These are phyloP conservation scores for Keithomyces neogunnii DNA, from an alignment of 2,329 filamentous ascomycete genomes.

Conservation along the genomic window DNA sequence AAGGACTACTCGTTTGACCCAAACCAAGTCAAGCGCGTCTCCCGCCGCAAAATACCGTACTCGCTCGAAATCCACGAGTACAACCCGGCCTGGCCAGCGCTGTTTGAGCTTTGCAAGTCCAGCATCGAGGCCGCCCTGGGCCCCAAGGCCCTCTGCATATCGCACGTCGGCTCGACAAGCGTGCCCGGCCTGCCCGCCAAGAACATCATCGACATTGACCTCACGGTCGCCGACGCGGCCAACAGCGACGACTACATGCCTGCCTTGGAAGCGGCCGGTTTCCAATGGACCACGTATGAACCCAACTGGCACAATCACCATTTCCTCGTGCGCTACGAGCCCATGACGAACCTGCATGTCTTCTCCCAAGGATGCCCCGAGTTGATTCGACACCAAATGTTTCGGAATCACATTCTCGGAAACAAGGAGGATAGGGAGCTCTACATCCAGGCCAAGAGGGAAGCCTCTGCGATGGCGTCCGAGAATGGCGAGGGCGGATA, in stretches of 20 bases:
- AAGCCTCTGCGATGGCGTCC: constrained; percentile 21
- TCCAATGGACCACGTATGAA: constrained; percentile 38
- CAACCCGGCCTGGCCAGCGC: constrained; percentile 26
- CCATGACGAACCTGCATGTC: constrained; percentile 38
- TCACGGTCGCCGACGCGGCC: constrained; percentile 30
- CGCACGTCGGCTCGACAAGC: constrained; percentile 42
- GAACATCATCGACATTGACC: constrained; percentile 43
- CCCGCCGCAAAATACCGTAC: constrained; percentile 14
- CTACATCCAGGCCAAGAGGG: constrained; percentile 30
- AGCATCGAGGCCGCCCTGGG: constrained; percentile 28
- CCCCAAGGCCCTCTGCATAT: constrained; percentile 25
- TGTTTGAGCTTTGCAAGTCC: constrained; percentile 21
- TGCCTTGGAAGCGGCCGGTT: constrained; percentile 33
- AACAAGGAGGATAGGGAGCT: constrained; percentile 27
- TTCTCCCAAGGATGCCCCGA: constrained; percentile 35
- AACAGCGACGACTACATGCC: constrained; percentile 34
- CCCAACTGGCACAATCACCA: constrained; percentile 39
- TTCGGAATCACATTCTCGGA: constrained; percentile 32
- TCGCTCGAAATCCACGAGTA: constrained; percentile 25
- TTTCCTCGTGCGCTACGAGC: constrained; percentile 30
- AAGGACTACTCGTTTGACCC: constrained; percentile 17
- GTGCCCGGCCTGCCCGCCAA: constrained; percentile 41
- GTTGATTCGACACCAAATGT: constrained; percentile 29
- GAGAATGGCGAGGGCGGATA: constrained; percentile 21
- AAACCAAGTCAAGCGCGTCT: constrained; percentile 15